Evolutionary conservation across 2,329 filamentous ascomycete species (phyloP), one percentile per base, ranked within the genome.

Genomic region (Penicillium corylophilum): DNA sequence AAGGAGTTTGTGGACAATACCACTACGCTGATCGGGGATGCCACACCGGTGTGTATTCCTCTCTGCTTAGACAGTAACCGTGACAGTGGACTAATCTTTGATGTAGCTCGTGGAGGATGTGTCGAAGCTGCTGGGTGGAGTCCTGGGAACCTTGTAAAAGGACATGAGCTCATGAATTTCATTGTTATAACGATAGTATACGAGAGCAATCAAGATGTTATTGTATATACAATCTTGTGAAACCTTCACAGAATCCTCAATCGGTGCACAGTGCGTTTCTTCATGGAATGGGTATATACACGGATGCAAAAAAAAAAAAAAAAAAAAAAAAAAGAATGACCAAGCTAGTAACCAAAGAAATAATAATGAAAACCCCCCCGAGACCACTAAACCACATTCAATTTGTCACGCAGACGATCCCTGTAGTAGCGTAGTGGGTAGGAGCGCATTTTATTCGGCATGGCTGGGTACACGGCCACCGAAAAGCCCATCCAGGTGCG

Each of bases 351-450:
- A 28, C 8, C 7, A 28, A 28, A 5, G 8, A 28, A 10, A 28
- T 1, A 28, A 28, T 8, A 38, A 18, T 4, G 10, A 38, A 18
- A 20, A 35, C n/a, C 3, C 6, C 5, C 33, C 16, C 7, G 10
- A 3, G 1, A 33, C 38, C 50, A 24, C 44, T 48, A 65, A 47
- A 60, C 55, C 13, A 61, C 59, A 47, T 66, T 60, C 57, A 68
- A 50, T 46, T 62, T 59, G 38, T 55, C 61, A 29, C 63, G 52
- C 46, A 71, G 52, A 20, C 67, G 62, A 46, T 62, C 59, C 61
- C 71, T 53, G 40, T 68, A 69, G 48, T 64, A 68, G 15, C 53
- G 60, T 53, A 68, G 57, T 13, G 69, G 67, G 48, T 69, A 68
- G 18, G 56, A 59, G 4, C 69, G 61, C 52, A 64, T 51, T 24